Evolutionary conservation across 495 filamentous ascomycete genomes (phyloP), one percentile per base, ranked within the genome.

Genomic region (Hypoxylon cercidicola): DNA sequence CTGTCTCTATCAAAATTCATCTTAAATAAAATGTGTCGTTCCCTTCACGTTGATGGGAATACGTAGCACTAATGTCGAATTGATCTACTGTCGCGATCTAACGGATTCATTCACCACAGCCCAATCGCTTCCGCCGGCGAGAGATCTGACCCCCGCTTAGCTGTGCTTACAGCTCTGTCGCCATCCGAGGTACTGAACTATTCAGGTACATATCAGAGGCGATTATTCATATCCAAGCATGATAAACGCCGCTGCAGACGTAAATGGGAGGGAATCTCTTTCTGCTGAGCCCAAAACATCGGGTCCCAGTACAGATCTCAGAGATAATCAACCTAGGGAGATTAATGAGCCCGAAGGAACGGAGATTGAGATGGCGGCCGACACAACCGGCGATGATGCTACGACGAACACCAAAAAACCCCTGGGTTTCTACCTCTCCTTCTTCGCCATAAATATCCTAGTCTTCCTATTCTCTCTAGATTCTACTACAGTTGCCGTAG

Each of bases 361-460:
- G 16, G 49, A 60, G 13, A 15, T 59, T 8, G 59, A 59, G 8
- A 44, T 21, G 16, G 47, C 62, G 8, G 41, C 47, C 19, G 43
- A 54, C 6, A 34, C n/a, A 8, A n/a, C 37, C 28, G 49, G 11
- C 12, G 46, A 60, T 44, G 43, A 25, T 11, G 34, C 55, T n/a
- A 23, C 50, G 13, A 28, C 47, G n/a, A 13, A 32, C 12, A 13
- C 18, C 9, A 64, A 64, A 41, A 69, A 61, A 37, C 30, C 60
- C 0, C 15, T 64, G 13, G 54, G 60, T 8, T 69, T 69, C 40
- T 55, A 60, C 13, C 60, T 69, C 37, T 64, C 60, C 3, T 69
- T 69, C 46, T 56, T 64, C 2, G 66, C 60, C 16, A 60, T 69
- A 21, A 64, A 64, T 21, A 61, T 69, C 10, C 18, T 64, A n/a